A percentile compares a stretch with the other conserved stretches of the same genome.
Conservation (phyloP, 192 early-diverging fungal species). For the Coemansia sp. region DNA sequence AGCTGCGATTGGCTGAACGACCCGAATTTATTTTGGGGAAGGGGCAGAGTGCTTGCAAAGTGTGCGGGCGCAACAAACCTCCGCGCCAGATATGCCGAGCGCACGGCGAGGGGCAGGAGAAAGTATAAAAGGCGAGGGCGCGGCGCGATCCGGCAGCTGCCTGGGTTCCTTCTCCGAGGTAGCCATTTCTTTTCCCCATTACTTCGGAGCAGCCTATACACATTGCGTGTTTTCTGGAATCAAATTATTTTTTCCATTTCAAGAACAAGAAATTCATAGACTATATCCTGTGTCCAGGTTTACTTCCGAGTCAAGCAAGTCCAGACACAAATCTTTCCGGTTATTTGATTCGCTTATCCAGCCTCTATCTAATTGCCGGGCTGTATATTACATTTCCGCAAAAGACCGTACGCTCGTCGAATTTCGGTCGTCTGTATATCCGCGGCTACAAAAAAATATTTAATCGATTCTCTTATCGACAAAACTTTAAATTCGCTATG, state of each 20-base stretch:
- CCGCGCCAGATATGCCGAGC: neutral
- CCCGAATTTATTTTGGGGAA: slow-evolving; percentile 6
- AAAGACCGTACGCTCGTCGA: neutral
- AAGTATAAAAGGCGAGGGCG: slow-evolving; percentile 38
- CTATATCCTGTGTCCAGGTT: neutral
- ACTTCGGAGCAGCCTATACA: slow-evolving; percentile 48
- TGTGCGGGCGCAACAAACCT: slow-evolving; percentile 4
- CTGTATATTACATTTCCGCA: neutral
- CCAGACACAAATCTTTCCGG: neutral
- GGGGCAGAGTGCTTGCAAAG: neutral
- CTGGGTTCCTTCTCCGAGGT: slow-evolving; percentile 58
- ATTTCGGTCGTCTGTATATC: neutral
- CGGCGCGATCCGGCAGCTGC: slow-evolving; percentile 17
- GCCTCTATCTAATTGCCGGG: neutral
- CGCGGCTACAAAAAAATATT: neutral
- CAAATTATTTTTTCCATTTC: neutral
- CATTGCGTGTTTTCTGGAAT: slow-evolving; percentile 21
- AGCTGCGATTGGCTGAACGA: slow-evolving; percentile 8
- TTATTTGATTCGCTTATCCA: neutral
- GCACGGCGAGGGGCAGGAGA: neutral
- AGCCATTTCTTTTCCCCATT: slow-evolving; percentile 42
- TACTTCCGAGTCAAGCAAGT: neutral
- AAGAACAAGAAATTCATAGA: neutral
- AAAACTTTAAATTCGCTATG: slow-evolving; percentile 17
- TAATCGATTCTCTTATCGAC: neutral